Base-by-base conservation (phyloP, 257 asterid genomes). In the Fraxinus excelsior region DNA sequence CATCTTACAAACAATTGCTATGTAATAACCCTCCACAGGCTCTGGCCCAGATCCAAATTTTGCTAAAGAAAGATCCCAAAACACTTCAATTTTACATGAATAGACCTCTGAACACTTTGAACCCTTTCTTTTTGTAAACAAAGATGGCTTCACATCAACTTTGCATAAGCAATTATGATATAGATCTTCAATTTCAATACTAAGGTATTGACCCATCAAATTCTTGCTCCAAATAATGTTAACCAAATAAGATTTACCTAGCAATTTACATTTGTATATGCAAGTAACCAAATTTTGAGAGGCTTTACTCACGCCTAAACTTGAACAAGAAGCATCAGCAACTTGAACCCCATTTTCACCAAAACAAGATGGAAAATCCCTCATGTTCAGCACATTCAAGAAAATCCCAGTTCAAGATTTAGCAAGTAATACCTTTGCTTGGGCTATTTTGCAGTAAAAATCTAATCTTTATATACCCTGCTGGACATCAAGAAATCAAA, bases 301-400 rank as follows among this genome's bases (percentile, higher is more conserved):
- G 69, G 88, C 65, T 82, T 88, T 94, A 75, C 69, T 81, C 62
- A 78, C 84, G 49, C 76, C 81, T 9, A 82, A 85, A 78, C 83
- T 82, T 37, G 96, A 88, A 85, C 94, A 92, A 42, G 99, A 92
- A 74, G 94, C 91, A 87, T 94, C 99, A 68, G 97, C 97, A 74
- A 94, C 96, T 75, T 92, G 99, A 71, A 94, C n/a, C n/a, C n/a
- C n/a, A n/a, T n/a, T n/a, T n/a, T n/a, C n/a, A n/a, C n/a, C n/a
- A n/a, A n/a, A n/a, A 80, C 99, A 94, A 76, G 99, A 92, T 76
- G 99, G 99, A 72, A 94, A 94, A 42, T 94, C 97, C 91, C 96
- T 92, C 99, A 94, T 94, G 21, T 32, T 18, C 21, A 31, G 25
- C 29, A 40, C 72, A 80, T 73, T 21, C 80, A 80, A 78, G 68